Evolutionary conservation across 225 moss, liverwort and hornwort species (phyloP).

Genomic region (Pseudisothecium myosuroides): DNA sequence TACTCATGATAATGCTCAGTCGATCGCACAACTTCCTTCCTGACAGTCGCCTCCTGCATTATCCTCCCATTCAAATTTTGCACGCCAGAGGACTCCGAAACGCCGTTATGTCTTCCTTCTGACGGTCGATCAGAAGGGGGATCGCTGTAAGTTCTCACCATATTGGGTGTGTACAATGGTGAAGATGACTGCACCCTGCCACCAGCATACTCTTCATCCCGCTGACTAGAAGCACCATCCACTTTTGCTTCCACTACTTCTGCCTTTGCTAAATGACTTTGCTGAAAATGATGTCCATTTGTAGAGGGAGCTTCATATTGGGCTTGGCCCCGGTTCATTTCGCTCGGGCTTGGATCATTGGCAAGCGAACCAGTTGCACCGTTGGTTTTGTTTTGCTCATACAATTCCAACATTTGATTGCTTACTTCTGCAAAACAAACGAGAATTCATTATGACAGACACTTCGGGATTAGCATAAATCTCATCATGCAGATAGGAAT

Average conservation of each 20-base stretch:
- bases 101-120: constrained; percentile 16
- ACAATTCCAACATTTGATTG: constrained; percentile 94
- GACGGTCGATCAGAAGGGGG: constrained; percentile 42
- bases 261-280: constrained; percentile 13
- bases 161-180: constrained; percentile 40
- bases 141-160: constrained; percentile 51
- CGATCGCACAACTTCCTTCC: constrained; percentile 45
- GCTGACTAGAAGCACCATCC: constrained; percentile 56
- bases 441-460: not conserved
- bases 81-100: constrained; percentile 32
- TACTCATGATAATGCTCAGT: constrained; percentile 46
- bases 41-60: constrained; percentile 27
- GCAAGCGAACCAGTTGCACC: constrained; percentile 60
- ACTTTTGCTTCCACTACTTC: constrained; percentile 33
- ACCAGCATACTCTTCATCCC: constrained; percentile 57
- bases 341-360: constrained; percentile 55
- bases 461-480: not conserved
- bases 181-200: constrained; percentile 43
- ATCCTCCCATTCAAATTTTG: constrained; percentile 38
- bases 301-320: constrained; percentile 31
- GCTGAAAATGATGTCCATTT: constrained; percentile 61
- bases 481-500: not conserved
- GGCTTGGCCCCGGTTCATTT: constrained; percentile 31
- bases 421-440: constrained; percentile 76
- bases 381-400: constrained; percentile 78